A percentile compares a stretch with the other conserved stretches of the same genome.
phyloP scores from a whole-genome alignment of 2,329 filamentous ascomycete genomes.

The Cladosporium sp. region DNA sequence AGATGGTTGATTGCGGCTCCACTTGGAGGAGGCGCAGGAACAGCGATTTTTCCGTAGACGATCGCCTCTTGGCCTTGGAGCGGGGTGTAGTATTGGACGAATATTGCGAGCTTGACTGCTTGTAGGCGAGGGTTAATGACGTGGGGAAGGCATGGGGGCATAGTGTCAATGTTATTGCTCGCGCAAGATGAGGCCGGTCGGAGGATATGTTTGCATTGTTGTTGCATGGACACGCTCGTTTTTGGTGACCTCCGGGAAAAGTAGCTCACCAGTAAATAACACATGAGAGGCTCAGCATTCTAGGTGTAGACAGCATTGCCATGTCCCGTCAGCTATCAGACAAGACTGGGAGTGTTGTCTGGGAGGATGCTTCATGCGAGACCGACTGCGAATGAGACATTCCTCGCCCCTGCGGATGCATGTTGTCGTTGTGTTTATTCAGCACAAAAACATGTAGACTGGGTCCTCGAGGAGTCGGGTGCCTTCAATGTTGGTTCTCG shows the following conservation, averaged over 20 bases:
- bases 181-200: background rate
- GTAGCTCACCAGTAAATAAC: background rate
- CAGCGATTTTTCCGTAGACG: constrained; percentile 18
- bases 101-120: constrained; percentile 3
- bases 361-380: background rate
- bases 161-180: background rate
- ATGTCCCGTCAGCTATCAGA: background rate
- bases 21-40: constrained; percentile 18
- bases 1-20: constrained; percentile 10
- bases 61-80: constrained; percentile 7
- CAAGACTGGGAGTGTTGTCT: background rate
- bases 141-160: background rate
- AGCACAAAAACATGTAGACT: background rate
- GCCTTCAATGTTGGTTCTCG: background rate
- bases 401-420: background rate
- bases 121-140: constrained; percentile 3
- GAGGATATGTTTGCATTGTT: background rate
- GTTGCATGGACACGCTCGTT: background rate
- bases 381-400: rapidly evolving
- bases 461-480: background rate
- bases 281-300: background rate
- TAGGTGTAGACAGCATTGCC: background rate
- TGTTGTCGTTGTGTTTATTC: background rate
- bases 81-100: constrained; percentile 7
- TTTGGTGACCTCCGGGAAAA: background rate